A percentile compares a stretch with the other conserved stretches of the same genome.
Conservation (phyloP, 495 filamentous ascomycete genomes). For the Thozetella sp. region DNA sequence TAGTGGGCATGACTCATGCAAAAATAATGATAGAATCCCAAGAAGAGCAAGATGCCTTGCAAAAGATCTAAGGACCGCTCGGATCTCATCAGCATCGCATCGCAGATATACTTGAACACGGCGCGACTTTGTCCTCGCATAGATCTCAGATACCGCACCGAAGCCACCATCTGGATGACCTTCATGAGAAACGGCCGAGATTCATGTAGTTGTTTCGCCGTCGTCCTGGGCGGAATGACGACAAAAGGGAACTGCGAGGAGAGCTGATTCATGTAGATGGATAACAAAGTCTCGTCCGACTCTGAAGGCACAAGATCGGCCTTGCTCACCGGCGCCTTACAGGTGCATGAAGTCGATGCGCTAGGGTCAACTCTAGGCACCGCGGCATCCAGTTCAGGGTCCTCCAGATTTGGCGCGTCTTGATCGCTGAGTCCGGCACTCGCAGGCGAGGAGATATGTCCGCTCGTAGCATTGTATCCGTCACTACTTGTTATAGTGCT, state of each 20-base stretch:
- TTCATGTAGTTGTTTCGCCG: conserved; percentile 17
- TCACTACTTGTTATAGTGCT: not conserved
- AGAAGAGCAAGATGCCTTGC: conserved; percentile 44
- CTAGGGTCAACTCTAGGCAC: conserved; percentile 20
- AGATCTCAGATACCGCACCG: conserved; percentile 33
- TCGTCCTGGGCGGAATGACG: conserved; percentile 22
- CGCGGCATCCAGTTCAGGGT: conserved; percentile 2
- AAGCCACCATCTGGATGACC: conserved; percentile 36
- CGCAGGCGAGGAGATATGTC: not conserved
- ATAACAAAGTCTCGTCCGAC: conserved; percentile 32
- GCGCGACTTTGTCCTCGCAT: conserved; percentile 35
- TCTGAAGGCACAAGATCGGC: conserved; percentile 14
- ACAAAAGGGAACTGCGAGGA: conserved; percentile 40
- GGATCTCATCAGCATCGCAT: conserved; percentile 44
- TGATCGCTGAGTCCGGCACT: not conserved
- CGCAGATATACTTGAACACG: conserved; percentile 37
- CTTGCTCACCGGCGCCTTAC: conserved; percentile 16
- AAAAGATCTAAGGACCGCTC: conserved; percentile 51
- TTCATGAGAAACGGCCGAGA: conserved; percentile 33
- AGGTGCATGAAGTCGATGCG: conserved; percentile 23
- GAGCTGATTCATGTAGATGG: conserved; percentile 30
- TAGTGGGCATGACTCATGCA: conserved; percentile 40
- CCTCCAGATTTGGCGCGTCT: not conserved
- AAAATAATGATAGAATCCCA: conserved; percentile 47
- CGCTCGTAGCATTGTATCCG: not conserved